Evolutionary conservation across 2,329 filamentous ascomycete genomes (phyloP), one percentile per base, ranked within the genome.

Genomic region (Curvularia sp.): DNA sequence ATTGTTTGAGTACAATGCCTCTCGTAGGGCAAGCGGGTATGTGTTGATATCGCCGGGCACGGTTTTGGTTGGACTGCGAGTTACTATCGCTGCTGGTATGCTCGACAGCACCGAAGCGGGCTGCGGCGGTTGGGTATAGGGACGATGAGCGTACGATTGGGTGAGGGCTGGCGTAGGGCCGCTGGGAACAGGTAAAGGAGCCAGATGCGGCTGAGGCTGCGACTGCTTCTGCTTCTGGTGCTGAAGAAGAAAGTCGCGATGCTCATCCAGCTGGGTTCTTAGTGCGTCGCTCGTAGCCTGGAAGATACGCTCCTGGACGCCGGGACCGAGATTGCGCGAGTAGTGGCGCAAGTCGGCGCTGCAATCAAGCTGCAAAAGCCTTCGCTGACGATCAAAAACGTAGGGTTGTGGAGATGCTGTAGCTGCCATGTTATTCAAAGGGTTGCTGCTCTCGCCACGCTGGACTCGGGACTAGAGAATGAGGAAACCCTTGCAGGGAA

Each of bases 281-380:
- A 67, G 57, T 31, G 61, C 62, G n/a, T 68, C 64, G 59, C 62
- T 65, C 31, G 62, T 63, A 7, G 61, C 56, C 43, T 68, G 60
- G 26, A 68, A 68, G 51, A 62, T 58, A 38, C 59, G 57, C 31
- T 64, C 64, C 52, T 67, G 66, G 38, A 67, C 66, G 46, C 66
- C 64, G 22, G 66, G 66, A 18, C 66, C 66, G 46, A 68, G 64
- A 33, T 65, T 60, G 51, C 66, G 64, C 30, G 64, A 65, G 49
- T 67, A 68, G 26, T 59, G 63, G 39, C 43, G 62, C 35, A 68
- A 47, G 56, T 68, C 66, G 31, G 64, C 58, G 47, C 66, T 68
- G 59, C 66, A 68, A 50, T 68, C 66, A 31, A 68, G 63, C 26
- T 61, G 61, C 46, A 68, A 49, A 42, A 68, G 58, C 47, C 62